Conservation (phyloP, 1,284 basidiomycete species). For the Microbotryum saponariae region DNA sequence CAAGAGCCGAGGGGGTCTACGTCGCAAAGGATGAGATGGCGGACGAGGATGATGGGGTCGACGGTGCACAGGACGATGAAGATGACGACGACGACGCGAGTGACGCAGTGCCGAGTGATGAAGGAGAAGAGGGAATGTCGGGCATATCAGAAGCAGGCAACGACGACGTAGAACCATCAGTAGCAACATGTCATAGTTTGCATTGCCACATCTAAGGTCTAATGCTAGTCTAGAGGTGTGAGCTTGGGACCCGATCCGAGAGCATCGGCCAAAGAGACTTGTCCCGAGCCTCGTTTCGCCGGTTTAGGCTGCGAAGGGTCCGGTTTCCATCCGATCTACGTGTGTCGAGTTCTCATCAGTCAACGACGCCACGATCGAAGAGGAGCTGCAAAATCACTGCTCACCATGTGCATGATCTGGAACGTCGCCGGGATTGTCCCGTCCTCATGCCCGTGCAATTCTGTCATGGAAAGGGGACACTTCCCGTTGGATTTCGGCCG, state of each 20-base stretch:
- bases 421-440: conserved; percentile 89
- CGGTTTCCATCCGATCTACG: conserved; percentile 97
- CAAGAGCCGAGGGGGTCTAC: conserved; percentile 1
- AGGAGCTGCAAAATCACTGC: conserved; percentile 32
- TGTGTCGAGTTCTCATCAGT: not conserved
- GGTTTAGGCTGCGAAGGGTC: conserved; percentile 74
- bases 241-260: conserved; percentile 18
- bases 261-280: conserved; percentile 68
- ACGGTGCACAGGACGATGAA: not conserved
- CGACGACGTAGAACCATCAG: too few species aligned
- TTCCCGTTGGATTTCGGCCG: not conserved
- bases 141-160: not conserved
- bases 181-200: too few species aligned
- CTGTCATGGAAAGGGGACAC: conserved; percentile 45
- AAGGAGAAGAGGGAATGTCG: conserved; percentile 1
- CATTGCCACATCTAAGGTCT: too few species aligned
- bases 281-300: conserved; percentile 71
- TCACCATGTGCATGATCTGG: conserved; percentile 85
- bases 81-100: not conserved
- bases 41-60: not conserved
- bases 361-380: not conserved
- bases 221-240: not conserved
- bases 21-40: conserved; percentile 2
- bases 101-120: not conserved
- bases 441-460: conserved; percentile 73